Conservation (phyloP, 305 asterid species). For the Rubia peregrina region DNA sequence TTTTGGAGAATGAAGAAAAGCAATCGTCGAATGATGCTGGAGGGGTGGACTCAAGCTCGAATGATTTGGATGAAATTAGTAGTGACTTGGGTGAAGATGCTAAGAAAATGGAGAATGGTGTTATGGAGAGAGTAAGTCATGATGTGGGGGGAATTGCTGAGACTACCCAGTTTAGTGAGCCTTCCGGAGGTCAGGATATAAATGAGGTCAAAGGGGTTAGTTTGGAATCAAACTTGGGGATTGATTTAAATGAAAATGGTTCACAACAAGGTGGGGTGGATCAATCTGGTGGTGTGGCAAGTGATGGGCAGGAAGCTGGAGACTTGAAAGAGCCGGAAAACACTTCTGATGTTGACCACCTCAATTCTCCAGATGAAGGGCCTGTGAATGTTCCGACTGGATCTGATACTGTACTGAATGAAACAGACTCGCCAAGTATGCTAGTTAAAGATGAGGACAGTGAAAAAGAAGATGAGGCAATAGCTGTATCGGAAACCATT, state of each 20-base stretch:
- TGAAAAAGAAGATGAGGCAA: constrained; percentile 13
- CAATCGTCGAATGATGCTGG: constrained; percentile 28
- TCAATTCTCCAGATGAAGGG: constrained; percentile 31
- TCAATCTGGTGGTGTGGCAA: constrained; percentile 19
- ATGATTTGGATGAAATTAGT: constrained; percentile 25
- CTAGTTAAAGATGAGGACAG: constrained; percentile 13
- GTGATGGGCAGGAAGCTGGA: constrained; percentile 26
- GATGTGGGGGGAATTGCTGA: constrained; percentile 16
- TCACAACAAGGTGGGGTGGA: constrained; percentile 24
- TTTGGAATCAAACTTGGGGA: constrained; percentile 24
- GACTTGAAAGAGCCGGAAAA: constrained; percentile 23
- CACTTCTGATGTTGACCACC: constrained; percentile 19
- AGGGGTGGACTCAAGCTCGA: constrained; percentile 21
- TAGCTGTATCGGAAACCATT: constrained; percentile 21
- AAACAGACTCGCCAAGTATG: constrained; percentile 9
- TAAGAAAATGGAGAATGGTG: constrained; percentile 31
- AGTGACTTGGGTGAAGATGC: constrained; percentile 21
- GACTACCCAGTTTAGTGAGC: constrained; percentile 16
- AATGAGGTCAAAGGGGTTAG: constrained; percentile 28
- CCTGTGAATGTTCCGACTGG: constrained; percentile 22
- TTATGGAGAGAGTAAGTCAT: constrained; percentile 20
- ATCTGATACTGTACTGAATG: constrained; percentile 11
- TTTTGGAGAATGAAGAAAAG: constrained; percentile 25
- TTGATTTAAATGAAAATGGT: constrained; percentile 30
- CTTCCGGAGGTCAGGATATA: constrained; percentile 33